Evolutionary conservation across 2,329 filamentous ascomycete species (phyloP), one percentile per base, ranked within the genome.

Genomic region (Aspergillus melleus): DNA sequence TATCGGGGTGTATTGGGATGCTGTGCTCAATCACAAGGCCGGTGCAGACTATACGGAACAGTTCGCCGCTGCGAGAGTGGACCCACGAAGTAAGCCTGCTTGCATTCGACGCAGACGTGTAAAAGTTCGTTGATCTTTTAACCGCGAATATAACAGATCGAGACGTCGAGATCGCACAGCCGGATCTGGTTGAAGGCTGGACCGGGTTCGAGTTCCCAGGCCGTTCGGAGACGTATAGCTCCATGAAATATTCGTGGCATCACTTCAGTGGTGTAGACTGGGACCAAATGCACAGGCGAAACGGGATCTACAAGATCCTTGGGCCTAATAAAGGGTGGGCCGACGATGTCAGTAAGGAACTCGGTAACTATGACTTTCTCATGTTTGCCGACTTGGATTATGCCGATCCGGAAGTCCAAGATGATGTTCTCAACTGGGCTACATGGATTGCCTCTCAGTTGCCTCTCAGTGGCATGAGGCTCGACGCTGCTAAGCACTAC

Each of bases 371-470:
- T 54, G 81, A 83, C 64, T 90, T 87, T 68, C 81, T 91, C 16
- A 90, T 91, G 86, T 90, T 90, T 66, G 85, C 86, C 6, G 86
- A 91, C 71, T 72, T 91, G 44, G 88, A 91, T 72, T 88, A 89
- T 70, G 74, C 77, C 2, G 82, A 89, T 59, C 79, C 80, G 0
- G 88, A 90, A 65, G 88, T 91, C 10, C 79, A 81, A 36, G 73
- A 81, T 4, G 89, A 91, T 64, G 82, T 90, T 4, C 78, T 88
- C 56, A 79, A 81, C 54, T 91, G 89, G 89, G 86, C 86, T 2
- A 76, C 82, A 4, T 92, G 89, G 89, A 80, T 92, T 58, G 81
- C 83, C 1, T 76, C 83, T 6, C 79, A 87, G 60, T 70, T 90
- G 0, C 83, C 84, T 0, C 76, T 91, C 11, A 80, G 83, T 61